Evolutionary conservation across 164 flowering plant genomes (phyloP).

Genomic region (Aristolochia fimbriata): DNA sequence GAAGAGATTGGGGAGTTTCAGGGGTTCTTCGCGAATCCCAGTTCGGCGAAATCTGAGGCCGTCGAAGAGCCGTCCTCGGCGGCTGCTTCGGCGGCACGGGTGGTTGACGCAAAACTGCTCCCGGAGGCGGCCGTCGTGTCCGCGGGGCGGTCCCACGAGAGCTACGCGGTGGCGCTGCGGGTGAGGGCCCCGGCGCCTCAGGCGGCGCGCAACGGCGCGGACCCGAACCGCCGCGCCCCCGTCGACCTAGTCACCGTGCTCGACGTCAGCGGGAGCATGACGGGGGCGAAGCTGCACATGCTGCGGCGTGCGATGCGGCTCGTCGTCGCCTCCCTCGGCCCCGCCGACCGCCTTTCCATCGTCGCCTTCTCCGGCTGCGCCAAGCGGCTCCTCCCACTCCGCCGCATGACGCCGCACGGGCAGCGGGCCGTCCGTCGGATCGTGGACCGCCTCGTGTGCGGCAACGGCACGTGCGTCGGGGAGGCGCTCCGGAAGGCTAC

Average conservation of each 20-base stretch:
- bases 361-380: conserved; percentile 53
- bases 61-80: neutral
- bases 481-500: conserved; percentile 76
- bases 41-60: conserved; percentile 9
- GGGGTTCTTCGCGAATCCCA: conserved; percentile 58
- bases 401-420: conserved; percentile 66
- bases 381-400: conserved; percentile 49
- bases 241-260: conserved; percentile 73
- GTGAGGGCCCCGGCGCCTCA: conserved; percentile 58
- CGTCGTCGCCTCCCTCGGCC: conserved; percentile 51
- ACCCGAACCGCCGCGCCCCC: conserved; percentile 45
- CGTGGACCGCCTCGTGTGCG: conserved; percentile 52
- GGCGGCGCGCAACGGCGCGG: conserved; percentile 19
- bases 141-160: conserved; percentile 36
- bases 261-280: conserved; percentile 53
- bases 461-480: conserved; percentile 51
- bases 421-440: conserved; percentile 57
- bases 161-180: conserved; percentile 54
- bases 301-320: conserved; percentile 57
- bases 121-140: conserved; percentile 68
- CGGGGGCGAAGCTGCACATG: conserved; percentile 35
- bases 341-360: conserved; percentile 73
- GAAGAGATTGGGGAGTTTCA: conserved; percentile 50
- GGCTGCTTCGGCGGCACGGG: conserved; percentile 12
- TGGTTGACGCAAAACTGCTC: conserved; percentile 36